These are phyloP conservation scores for Trebouxia sp. DNA, from an alignment of 139 green algal genomes.

Conservation along the genomic window DNA sequence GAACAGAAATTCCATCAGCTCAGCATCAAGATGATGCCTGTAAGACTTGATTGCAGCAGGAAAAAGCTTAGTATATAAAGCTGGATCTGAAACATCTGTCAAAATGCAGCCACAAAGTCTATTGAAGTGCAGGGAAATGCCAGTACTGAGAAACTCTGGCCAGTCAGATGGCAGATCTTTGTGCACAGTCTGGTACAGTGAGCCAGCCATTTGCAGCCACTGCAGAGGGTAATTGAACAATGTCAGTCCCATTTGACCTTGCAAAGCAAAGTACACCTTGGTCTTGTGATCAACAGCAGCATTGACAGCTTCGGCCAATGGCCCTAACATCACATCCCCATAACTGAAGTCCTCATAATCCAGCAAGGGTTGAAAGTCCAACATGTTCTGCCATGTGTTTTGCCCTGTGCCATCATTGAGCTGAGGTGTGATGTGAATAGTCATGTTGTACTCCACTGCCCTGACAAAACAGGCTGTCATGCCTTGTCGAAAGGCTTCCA, in stretches of 20 bases:
- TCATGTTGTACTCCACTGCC: conserved; percentile 1
- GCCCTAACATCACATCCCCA: neutral
- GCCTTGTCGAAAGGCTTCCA: neutral
- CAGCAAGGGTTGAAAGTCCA: neutral
- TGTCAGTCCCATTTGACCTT: neutral
- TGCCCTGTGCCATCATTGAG: neutral
- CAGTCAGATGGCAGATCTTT: neutral
- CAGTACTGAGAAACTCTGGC: neutral
- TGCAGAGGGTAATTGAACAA: neutral
- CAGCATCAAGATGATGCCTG: neutral
- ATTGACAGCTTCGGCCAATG: neutral
- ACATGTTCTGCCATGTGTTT: neutral
- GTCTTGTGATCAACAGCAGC: neutral
- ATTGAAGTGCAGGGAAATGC: neutral
- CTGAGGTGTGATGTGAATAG: neutral
- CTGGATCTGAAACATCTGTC: neutral
- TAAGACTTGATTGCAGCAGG: neutral
- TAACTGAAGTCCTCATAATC: conserved; percentile 15
- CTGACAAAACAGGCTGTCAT: neutral
- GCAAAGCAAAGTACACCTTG: neutral
- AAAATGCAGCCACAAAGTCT: neutral
- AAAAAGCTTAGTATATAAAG: neutral
- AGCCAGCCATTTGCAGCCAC: neutral
- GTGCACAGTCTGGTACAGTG: neutral
- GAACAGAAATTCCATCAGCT: neutral